These are phyloP conservation scores for Canna indica DNA, from an alignment of 176 grass and related monocot species.

Conservation along the genomic window DNA sequence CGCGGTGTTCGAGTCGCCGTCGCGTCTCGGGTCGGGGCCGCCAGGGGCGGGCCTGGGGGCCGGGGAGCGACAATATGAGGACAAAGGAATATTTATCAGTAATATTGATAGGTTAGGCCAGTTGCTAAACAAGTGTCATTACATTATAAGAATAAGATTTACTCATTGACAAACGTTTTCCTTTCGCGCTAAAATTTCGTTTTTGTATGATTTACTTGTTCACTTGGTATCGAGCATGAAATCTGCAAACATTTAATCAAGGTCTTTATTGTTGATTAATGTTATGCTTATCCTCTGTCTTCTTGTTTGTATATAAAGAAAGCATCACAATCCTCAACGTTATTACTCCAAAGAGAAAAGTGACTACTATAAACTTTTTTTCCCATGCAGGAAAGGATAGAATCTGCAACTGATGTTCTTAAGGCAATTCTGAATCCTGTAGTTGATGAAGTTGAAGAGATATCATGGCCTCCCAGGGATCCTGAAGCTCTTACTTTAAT, in stretches of 20 bases:
- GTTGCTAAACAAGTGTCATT: background rate
- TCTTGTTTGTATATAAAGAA: background rate
- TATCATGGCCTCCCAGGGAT: slow-evolving; percentile 69
- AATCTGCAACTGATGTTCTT: slow-evolving; percentile 78
- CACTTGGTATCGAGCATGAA: background rate
- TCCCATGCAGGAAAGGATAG: slow-evolving; percentile 70
- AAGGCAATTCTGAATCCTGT: slow-evolving; percentile 71
- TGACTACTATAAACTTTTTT: slow-evolving; percentile 5
- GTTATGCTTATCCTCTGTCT: background rate
- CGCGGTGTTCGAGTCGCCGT: no score
- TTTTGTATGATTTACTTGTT: background rate
- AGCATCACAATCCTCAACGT: background rate
- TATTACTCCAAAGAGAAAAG: background rate
- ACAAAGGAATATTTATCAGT: background rate
- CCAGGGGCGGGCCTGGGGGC: no score
- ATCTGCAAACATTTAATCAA: background rate
- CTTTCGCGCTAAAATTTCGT: background rate
- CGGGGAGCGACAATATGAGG: no score
- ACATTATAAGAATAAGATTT: background rate
- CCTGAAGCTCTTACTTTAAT: slow-evolving; percentile 55
- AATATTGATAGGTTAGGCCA: background rate
- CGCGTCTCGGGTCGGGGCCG: no score
- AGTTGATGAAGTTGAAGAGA: slow-evolving; percentile 54
- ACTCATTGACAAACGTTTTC: background rate
- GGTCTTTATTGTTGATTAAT: background rate